These are phyloP conservation scores for Candida broadrunensis DNA, from an alignment of 805 yeast species.

Conservation along the genomic window DNA sequence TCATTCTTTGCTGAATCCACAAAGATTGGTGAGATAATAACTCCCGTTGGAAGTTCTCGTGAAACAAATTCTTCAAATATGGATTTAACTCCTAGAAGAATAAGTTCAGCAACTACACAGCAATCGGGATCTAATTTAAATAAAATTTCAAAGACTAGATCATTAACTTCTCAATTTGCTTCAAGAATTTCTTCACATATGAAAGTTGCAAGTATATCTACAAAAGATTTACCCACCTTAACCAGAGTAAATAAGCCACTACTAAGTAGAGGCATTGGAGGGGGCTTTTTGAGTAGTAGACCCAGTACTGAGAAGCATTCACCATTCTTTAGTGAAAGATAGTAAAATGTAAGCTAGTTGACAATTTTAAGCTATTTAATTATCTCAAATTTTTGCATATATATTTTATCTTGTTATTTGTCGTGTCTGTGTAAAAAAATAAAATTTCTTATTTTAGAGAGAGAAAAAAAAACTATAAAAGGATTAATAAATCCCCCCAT, in stretches of 20 bases:
- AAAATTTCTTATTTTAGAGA: no score
- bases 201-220: slow-evolving; percentile 1
- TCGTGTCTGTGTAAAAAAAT: no score
- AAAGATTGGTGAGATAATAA: slow-evolving; percentile 3
- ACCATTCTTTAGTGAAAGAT: not conserved
- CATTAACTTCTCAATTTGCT: slow-evolving; percentile 5
- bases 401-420: no score
- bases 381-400: no score
- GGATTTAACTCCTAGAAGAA: not conserved
- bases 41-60: not conserved
- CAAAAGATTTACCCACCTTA: not conserved
- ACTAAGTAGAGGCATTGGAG: not conserved
- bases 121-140: not conserved
- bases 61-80: not conserved
- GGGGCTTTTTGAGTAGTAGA: not conserved
- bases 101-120: not conserved
- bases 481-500: no score
- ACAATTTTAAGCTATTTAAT: no score
- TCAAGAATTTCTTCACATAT: slow-evolving; percentile 9
- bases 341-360: no score
- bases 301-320: not conserved
- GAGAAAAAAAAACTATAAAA: no score
- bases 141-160: not conserved
- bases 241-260: not conserved
- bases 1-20: slow-evolving; percentile 9